A percentile compares a stretch with the other conserved stretches of the same genome.
Conservation (phyloP, 1,284 basidiomycete genomes). For the Trichosporon ovoides region DNA sequence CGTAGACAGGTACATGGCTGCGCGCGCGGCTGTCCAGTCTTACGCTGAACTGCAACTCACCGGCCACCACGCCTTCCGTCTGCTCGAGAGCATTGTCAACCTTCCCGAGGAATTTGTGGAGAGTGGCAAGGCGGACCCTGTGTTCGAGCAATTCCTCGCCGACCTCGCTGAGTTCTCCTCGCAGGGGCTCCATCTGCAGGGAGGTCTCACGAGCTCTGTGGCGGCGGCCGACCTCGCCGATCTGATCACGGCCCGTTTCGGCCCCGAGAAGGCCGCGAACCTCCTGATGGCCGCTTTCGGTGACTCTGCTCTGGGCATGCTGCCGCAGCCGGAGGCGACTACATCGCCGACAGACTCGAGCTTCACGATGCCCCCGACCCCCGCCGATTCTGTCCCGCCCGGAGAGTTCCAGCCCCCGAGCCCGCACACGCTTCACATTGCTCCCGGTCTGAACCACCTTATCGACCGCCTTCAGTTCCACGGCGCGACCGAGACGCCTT, state of each 20-base stretch:
- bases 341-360: constrained; percentile 11
- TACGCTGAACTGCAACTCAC: constrained; percentile 5
- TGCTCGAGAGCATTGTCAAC: constrained; percentile 12
- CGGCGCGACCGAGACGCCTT: constrained; percentile 13
- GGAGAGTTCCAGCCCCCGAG: constrained; percentile 13
- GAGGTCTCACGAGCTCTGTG: constrained; percentile 24
- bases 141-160: constrained; percentile 55
- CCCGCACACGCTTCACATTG: constrained; percentile 18
- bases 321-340: constrained; percentile 17
- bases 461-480: constrained; percentile 17
- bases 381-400: constrained; percentile 8
- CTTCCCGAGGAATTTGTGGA: constrained; percentile 11
- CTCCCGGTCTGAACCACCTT: constrained; percentile 17
- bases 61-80: constrained; percentile 17
- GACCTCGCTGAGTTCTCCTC: constrained; percentile 38
- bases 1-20: constrained; percentile 23
- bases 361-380: constrained; percentile 15
- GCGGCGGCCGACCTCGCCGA: constrained; percentile 44
- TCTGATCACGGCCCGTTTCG: constrained; percentile 23
- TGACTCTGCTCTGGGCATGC: constrained; percentile 19
- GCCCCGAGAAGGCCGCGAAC: constrained; percentile 38
- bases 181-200: constrained; percentile 35
- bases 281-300: constrained; percentile 26
- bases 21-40: constrained; percentile 1
- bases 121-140: constrained; percentile 26